Evolutionary conservation across 352 stramenopile genomes (phyloP), one percentile per base, ranked within the genome.

Genomic region (Pythium rishiriense): DNA sequence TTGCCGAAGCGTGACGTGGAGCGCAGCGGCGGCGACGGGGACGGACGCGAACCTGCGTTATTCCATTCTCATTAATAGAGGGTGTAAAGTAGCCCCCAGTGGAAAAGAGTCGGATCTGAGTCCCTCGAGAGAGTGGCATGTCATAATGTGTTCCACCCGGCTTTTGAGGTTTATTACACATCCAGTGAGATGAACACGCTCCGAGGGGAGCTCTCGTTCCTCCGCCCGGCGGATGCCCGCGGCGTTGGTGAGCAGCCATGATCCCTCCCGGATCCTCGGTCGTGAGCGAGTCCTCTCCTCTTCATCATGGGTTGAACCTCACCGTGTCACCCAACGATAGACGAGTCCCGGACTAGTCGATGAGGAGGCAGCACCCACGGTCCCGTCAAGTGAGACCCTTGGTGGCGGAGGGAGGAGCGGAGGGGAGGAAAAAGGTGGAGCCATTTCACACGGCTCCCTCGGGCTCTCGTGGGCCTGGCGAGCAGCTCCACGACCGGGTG

Each of bases 1-100:
- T n/a, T n/a, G n/a, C n/a, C n/a, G n/a, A n/a, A n/a, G 35, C 58
- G 64, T 65, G 64, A 70, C 56, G 64, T 65, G 64, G 64, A 70
- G 49, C 45, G 28, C 45, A 62, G 42, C 28, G 55, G 43, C 19
- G 47, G 24, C 8, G 10, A 19, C 25, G 10, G 26, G 31, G 7
- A 24, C 21, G 24, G 46, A 31, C 46, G 35, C 37, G 10, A 31
- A 22, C 62, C 62, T 58, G 25, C 24, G 15, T 45, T 68, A 15
- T 35, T 4, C 0, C 7, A 58, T 68, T 59, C 21, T 22, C 3
- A 9, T 25, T 46, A 39, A 21, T 35, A 45, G 11, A 58, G 58
- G 58, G 8, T 0, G 1, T 4, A 55, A 22, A n/a, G 56, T 63
- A 53, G 19, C 4, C 21, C 7, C 17, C 33, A 12, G 1, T 12